Conservation (phyloP, 177 flowering plant species). For the Telopea speciosissima region DNA sequence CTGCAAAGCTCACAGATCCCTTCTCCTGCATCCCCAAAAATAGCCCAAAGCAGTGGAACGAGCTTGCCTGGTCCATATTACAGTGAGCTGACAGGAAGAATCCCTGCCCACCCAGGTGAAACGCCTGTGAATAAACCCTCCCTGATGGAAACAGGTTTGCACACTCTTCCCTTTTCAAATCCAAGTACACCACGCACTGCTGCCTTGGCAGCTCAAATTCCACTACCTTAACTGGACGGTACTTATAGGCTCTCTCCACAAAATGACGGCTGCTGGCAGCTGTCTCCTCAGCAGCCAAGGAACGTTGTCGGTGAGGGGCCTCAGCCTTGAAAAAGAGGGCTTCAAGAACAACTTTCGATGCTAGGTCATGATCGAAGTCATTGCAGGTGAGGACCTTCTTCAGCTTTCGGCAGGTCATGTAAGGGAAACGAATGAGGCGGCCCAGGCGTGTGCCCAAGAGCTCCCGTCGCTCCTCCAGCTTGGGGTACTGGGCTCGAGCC, state of each 20-base stretch:
- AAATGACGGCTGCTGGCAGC: slow-evolving; percentile 20
- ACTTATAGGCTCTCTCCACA: slow-evolving; percentile 51
- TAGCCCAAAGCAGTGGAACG: slow-evolving; percentile 54
- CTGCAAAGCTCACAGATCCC: slow-evolving; percentile 39
- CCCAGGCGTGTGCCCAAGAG: slow-evolving; percentile 41
- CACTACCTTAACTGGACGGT: slow-evolving; percentile 49
- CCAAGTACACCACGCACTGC: slow-evolving; percentile 54
- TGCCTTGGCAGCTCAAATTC: slow-evolving; percentile 51
- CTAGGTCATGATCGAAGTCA: slow-evolving; percentile 42
- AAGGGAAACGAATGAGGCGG: slow-evolving; percentile 53
- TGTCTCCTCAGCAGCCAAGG: slow-evolving; percentile 39
- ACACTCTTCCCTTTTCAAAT: slow-evolving; percentile 56
- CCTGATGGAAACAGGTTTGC: slow-evolving; percentile 40
- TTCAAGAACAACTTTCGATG: slow-evolving; percentile 46
- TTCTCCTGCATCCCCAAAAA: slow-evolving; percentile 60
- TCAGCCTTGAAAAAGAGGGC: slow-evolving; percentile 65
- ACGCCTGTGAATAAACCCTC: slow-evolving; percentile 53
- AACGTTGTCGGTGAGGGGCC: slow-evolving; percentile 42
- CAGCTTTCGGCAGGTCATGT: slow-evolving; percentile 54
- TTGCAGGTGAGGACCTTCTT: slow-evolving; percentile 40
- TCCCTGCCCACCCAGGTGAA: slow-evolving; percentile 57
- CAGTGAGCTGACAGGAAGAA: slow-evolving; percentile 61
- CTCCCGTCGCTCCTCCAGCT: slow-evolving; percentile 49
- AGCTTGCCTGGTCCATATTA: slow-evolving; percentile 58
- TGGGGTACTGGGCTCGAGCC: slow-evolving; percentile 49